Base-by-base conservation (phyloP, 768 basidiomycete genomes). In the Rhodotorula taiwanensis region DNA sequence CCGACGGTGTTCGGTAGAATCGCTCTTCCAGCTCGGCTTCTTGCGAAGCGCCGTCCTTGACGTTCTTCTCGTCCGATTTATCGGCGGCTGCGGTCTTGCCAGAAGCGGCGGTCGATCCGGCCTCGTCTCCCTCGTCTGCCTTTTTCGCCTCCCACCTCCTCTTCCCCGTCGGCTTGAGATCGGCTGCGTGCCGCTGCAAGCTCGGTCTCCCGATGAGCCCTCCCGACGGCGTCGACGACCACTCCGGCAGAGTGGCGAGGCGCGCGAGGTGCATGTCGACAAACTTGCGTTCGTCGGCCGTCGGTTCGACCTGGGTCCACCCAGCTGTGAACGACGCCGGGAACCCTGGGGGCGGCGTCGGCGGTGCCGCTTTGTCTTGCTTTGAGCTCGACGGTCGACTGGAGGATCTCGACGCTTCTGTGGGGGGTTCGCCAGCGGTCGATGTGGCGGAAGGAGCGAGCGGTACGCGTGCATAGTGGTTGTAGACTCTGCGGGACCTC, bases 391-490 rank as follows among this genome's bases (percentile, higher is more conserved):
- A n/a, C n/a, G n/a, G n/a, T n/a, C n/a, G n/a, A 25, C 36, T 3
- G 52, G 20, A 0, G 52, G 9, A 16, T n/a, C 30, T 8, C 16
- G 54, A 2, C 10, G 4, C 11, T 25, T 9, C 20, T 55, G 16
- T 5, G 10, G 53, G 5, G 23, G 28, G 9, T 28, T 20, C 41
- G n/a, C 20, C 23, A 90, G 88, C 59, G 86, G n/a, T n/a, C n/a
- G n/a, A n/a, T n/a, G n/a, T n/a, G n/a, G n/a, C n/a, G n/a, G n/a
- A n/a, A n/a, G n/a, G n/a, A n/a, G n/a, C n/a, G n/a, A n/a, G 84
- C 30, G 83, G 82, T 9, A 90, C 85, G 47, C 92, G 87, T 72
- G 87, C 91, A 74, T 92, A 95, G 76, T 95, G 93, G 71, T 95
- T 94, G 80, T 86, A 95, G 3, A 94, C 89, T 36, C 91, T 94